Conservation (phyloP, 2,329 filamentous ascomycete species). For the Thermoascus crustaceus region DNA sequence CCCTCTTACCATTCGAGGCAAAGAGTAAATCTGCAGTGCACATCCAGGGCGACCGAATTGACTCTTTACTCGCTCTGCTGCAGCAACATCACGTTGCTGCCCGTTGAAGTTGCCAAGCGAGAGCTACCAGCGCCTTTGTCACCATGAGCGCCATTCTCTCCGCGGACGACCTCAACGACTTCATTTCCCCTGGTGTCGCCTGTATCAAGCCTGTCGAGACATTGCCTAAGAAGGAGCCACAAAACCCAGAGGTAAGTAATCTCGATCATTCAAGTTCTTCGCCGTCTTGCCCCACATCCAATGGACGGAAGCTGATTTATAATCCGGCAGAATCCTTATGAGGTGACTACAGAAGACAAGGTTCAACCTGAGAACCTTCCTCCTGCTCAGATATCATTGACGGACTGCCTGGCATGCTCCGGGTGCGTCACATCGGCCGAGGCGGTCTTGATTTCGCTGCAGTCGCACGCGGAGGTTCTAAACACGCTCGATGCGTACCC, state of each 20-base stretch:
- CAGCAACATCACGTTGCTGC: too few relatives aligned
- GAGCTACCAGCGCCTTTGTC: conserved; percentile 6
- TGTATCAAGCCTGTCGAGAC: conserved; percentile 98
- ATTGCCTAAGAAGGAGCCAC: conserved; percentile 57
- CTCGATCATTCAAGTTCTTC: neutral
- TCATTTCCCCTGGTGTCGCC: conserved; percentile 93
- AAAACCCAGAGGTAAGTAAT: conserved; percentile 36
- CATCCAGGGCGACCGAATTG: too few relatives aligned
- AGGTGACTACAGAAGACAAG: conserved; percentile 90
- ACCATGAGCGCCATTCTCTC: conserved; percentile 96
- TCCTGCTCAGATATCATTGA: conserved; percentile 87
- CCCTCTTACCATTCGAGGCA: too few relatives aligned
- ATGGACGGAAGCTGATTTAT: conserved; percentile 13
- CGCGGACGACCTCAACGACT: conserved; percentile 94
- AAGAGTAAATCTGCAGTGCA: too few relatives aligned
- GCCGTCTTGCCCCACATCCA: neutral
- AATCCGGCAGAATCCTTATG: conserved; percentile 51
- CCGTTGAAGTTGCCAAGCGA: neutral
- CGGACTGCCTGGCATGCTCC: conserved; percentile 93
- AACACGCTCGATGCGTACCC: conserved; percentile 62
- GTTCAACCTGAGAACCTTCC: conserved; percentile 49
- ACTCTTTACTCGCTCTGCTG: too few relatives aligned
- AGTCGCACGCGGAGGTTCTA: conserved; percentile 88
- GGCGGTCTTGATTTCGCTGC: conserved; percentile 88
- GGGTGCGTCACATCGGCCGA: conserved; percentile 97